Evolutionary conservation across 2,329 filamentous ascomycete species (phyloP).

Genomic region (Fusarium dlaminii): DNA sequence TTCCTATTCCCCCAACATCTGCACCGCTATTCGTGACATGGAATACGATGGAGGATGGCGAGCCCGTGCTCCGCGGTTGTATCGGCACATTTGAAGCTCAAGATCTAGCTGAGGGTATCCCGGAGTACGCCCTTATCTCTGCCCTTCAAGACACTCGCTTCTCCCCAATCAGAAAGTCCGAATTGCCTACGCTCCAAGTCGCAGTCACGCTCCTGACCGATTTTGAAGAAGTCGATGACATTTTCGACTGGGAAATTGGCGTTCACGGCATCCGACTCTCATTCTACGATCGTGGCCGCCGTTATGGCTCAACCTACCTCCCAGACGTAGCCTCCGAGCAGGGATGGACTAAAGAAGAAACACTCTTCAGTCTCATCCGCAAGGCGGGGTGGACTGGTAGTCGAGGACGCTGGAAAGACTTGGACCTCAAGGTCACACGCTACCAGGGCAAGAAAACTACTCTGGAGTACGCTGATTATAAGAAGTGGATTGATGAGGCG

Average conservation of each 20-base stretch:
- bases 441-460: slow-evolving; percentile 87
- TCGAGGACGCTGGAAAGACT: slow-evolving; percentile 80
- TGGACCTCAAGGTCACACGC: slow-evolving; percentile 80
- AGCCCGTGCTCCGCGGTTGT: slow-evolving; percentile 81
- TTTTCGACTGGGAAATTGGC: slow-evolving; percentile 88
- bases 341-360: slow-evolving; percentile 94
- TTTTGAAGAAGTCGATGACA: slow-evolving; percentile 78
- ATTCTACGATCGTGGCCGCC: slow-evolving; percentile 77
- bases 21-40: slow-evolving; percentile 93
- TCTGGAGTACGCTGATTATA: slow-evolving; percentile 77
- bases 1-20: slow-evolving; percentile 52
- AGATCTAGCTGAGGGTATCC: slow-evolving; percentile 76
- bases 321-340: slow-evolving; percentile 93
- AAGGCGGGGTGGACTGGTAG: slow-evolving; percentile 94
- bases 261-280: slow-evolving; percentile 87
- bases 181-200: slow-evolving; percentile 68
- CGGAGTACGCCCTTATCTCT: slow-evolving; percentile 85
- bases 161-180: slow-evolving; percentile 60
- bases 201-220: slow-evolving; percentile 85
- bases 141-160: slow-evolving; percentile 72
- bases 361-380: slow-evolving; percentile 86
- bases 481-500: slow-evolving; percentile 76
- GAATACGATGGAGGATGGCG: slow-evolving; percentile 71
- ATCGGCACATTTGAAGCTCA: slow-evolving; percentile 92
- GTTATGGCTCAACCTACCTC: slow-evolving; percentile 88